Conservation (phyloP, 2,329 filamentous ascomycete species). For the Cryphonectria radicalis region DNA sequence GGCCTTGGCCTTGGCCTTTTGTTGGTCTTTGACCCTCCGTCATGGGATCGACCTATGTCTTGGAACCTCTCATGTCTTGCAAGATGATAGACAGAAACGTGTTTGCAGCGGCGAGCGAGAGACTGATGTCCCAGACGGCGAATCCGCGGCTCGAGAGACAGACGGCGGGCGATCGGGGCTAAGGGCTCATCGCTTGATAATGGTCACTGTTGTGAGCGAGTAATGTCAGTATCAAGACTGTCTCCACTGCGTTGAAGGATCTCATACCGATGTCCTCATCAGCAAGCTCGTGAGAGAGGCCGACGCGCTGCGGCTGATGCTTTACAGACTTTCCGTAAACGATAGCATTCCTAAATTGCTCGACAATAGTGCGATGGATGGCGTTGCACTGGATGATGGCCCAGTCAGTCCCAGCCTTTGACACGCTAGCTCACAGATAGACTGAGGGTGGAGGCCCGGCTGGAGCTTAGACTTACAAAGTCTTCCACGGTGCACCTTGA, state of each 20-base stretch:
- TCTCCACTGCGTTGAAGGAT: constrained; percentile 20
- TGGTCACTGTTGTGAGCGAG: constrained; percentile 54
- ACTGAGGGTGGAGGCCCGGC: background rate
- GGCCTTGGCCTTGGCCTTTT: background rate
- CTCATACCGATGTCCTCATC: constrained; percentile 95
- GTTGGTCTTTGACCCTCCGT: background rate
- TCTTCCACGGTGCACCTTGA: constrained; percentile 90
- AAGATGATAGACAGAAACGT: too few species aligned
- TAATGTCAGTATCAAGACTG: constrained; percentile 33
- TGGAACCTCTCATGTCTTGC: background rate
- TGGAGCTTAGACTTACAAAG: constrained; percentile 70
- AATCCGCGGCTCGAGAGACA: background rate
- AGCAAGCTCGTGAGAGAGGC: constrained; percentile 84
- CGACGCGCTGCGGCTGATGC: constrained; percentile 96
- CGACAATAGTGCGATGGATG: constrained; percentile 94
- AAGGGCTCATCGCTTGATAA: constrained; percentile 66
- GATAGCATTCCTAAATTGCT: constrained; percentile 93
- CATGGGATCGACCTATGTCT: background rate
- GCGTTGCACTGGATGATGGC: constrained; percentile 77
- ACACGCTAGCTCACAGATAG: background rate
- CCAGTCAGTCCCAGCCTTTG: constrained; percentile 36
- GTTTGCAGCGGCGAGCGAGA: background rate
- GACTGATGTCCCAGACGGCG: background rate
- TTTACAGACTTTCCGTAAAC: constrained; percentile 98
- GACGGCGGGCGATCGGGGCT: background rate